Evolutionary conservation across 2,329 filamentous ascomycete species (phyloP).

Genomic region (Microdochium bolleyi): DNA sequence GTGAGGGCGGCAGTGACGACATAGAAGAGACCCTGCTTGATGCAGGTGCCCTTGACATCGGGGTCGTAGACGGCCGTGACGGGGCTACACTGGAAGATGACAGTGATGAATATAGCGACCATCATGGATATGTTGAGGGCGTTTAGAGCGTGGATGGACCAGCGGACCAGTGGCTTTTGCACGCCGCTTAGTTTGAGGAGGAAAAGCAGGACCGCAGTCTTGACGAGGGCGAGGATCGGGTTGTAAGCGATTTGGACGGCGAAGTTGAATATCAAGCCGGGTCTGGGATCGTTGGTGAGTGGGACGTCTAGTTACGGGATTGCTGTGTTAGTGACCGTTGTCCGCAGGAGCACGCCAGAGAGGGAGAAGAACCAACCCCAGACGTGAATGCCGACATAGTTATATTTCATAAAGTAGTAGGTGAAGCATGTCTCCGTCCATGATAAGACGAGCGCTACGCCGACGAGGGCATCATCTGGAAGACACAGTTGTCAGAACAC

Average conservation of each 20-base stretch:
- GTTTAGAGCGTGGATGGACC: slow-evolving; percentile 21
- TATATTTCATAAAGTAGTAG: not conserved
- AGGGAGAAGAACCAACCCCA: not conserved
- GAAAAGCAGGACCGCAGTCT: slow-evolving; percentile 35
- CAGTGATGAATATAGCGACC: slow-evolving; percentile 17
- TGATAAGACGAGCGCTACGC: slow-evolving; percentile 3
- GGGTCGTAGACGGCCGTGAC: slow-evolving; percentile 23
- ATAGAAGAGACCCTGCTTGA: slow-evolving; percentile 21
- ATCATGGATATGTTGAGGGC: slow-evolving; percentile 18
- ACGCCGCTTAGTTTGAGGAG: slow-evolving; percentile 29
- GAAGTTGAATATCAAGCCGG: slow-evolving; percentile 23
- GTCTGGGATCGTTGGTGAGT: slow-evolving; percentile 8
- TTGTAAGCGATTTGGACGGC: slow-evolving; percentile 33
- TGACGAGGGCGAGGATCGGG: slow-evolving; percentile 35
- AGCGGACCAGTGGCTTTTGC: slow-evolving; percentile 22
- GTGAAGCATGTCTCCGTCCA: not conserved
- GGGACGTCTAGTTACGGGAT: slow-evolving; percentile 2
- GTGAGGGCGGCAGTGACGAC: slow-evolving; percentile 25
- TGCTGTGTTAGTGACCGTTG: not conserved
- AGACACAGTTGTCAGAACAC: not conserved
- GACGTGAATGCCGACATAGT: not conserved
- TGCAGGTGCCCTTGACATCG: slow-evolving; percentile 17
- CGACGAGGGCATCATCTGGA: slow-evolving; percentile 11
- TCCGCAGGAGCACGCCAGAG: not conserved
- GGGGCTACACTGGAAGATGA: slow-evolving; percentile 31